Evolutionary conservation across 2,329 filamentous ascomycete genomes (phyloP).

Genomic region (Scedosporium dehoogii): DNA sequence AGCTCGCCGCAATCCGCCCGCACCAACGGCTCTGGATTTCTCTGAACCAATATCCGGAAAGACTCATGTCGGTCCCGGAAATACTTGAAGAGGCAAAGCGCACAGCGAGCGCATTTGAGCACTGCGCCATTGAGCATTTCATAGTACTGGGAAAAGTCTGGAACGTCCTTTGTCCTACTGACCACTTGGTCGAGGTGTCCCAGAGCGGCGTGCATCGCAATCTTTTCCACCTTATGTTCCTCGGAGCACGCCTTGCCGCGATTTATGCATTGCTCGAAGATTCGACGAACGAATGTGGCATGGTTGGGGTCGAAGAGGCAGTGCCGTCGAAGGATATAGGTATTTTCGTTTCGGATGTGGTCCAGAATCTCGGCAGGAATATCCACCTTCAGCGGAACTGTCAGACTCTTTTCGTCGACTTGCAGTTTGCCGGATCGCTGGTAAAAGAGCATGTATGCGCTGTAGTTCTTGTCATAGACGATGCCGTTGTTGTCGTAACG

Average conservation of each 20-base stretch:
- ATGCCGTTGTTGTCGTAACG: slow-evolving; percentile 35
- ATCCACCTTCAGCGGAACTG: slow-evolving; percentile 28
- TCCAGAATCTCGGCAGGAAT: slow-evolving; percentile 37
- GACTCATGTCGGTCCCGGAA: slow-evolving; percentile 43
- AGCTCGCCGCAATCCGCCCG: slow-evolving; percentile 41
- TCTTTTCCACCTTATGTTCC: slow-evolving; percentile 34
- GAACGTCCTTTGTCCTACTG: slow-evolving; percentile 58
- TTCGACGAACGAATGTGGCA: slow-evolving; percentile 51
- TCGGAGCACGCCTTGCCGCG: slow-evolving; percentile 23
- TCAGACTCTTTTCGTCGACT: slow-evolving; percentile 32
- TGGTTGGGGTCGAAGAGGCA: slow-evolving; percentile 70
- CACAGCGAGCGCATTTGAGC: slow-evolving; percentile 41
- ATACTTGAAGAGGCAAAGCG: slow-evolving; percentile 51
- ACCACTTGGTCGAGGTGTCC: slow-evolving; percentile 68
- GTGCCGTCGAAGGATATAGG: slow-evolving; percentile 62
- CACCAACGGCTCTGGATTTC: slow-evolving; percentile 45
- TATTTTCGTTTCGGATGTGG: slow-evolving; percentile 64
- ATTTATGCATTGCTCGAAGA: slow-evolving; percentile 44
- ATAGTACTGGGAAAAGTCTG: slow-evolving; percentile 50
- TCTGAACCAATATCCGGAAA: slow-evolving; percentile 56
- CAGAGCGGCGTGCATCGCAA: slow-evolving; percentile 45
- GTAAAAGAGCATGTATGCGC: slow-evolving; percentile 98
- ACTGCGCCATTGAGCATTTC: slow-evolving; percentile 37
- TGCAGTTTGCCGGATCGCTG: slow-evolving; percentile 63
- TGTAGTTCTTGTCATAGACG: slow-evolving; percentile 61